Base-by-base conservation (phyloP, 176 grass and related monocot genomes). In the Triticum timopheevii region DNA sequence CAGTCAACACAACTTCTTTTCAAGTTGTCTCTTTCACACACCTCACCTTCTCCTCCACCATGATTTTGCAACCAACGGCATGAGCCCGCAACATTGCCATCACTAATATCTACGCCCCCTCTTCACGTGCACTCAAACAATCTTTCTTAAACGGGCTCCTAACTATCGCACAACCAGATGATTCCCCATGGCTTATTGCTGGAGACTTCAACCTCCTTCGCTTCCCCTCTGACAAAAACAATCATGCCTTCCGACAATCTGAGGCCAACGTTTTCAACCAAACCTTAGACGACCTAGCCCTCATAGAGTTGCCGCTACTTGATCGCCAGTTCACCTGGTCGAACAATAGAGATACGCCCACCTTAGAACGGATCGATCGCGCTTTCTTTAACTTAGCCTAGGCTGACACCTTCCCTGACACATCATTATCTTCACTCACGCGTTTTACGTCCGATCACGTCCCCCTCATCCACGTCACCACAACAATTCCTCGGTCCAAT, bases 381-480 rank as follows among this genome's bases (percentile, higher is more conserved):
- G 39, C n/a, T 12, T 74, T 50, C 5, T 25, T 74, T 1, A 74
- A 74, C 3, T 0, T 49, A 0, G 10, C 11, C 1, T 74, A 22
- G 40, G 11, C 12, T 5, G 4, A n/a, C 0, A 0, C 2, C 0
- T 20, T 73, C 3, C 70, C 70, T 1, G 15, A 39, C 70, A 45
- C 38, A 2, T 12, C 22, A 0, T 1, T 73, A 4, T 23, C 38
- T 0, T 44, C 38, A 0, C 38, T 73, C 9, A n/a, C 39, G 0
- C 35, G n/a, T 5, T 23, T 38, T 5, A 45, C 36, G 4, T 45
- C 70, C 1, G 39, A 73, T 7, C 70, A 73, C 10, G 20, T 13
- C 1, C 39, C 69, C 9, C 9, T 42, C 39, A 10, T 42, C 39
- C 39, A 42, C 9, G 9, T 42, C 39, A 42, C 39, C 39, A 42